Base-by-base conservation (phyloP, 208 protist species). In the Leishmania guyanensis region DNA sequence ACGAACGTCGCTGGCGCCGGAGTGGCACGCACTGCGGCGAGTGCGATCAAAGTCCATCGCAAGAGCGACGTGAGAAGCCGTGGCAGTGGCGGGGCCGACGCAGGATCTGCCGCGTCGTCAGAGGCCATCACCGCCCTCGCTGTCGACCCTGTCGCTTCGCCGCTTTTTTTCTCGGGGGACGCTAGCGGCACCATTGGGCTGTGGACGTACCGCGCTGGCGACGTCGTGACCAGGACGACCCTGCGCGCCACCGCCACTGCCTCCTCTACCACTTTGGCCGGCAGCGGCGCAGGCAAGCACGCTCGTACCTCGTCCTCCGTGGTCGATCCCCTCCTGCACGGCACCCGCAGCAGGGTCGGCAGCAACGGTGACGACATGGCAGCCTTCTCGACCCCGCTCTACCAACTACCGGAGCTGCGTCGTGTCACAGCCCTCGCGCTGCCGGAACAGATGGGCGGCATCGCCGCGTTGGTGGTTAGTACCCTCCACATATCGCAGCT, bases 101-200 rank as follows among this genome's bases (percentile, higher is more conserved):
- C 33, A 8, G 58, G 48, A 39, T 51, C 46, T 20, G 68, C 68
- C 48, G 65, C 39, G 33, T 43, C 54, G 65, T 68, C 56, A 33
- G 33, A 17, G 33, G 64, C 69, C 22, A 90, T 88, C 68, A 90
- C 90, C 1, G 80, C 85, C 20, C 66, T 93, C 64, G 84, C 84
- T n/a, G 86, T 93, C 20, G 78, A 91, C 48, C 65, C 77, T 0
- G 71, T 79, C 71, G 73, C 87, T 12, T 87, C 84, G 70, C 92
- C 90, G 0, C 91, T 95, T 80, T 88, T 93, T 58, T 91, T 95
- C 54, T 83, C 88, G 3, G 92, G 92, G 36, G 86, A 93, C 66
- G 83, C 71, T 10, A 75, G 81, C 58, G 92, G 90, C 5, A 69
- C 48, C 20, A 84, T 95, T 66, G 83, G 76, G 64, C 77, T 93